These are phyloP conservation scores for Diaporthe citri DNA, from an alignment of 2,329 filamentous ascomycete species.

Conservation along the genomic window DNA sequence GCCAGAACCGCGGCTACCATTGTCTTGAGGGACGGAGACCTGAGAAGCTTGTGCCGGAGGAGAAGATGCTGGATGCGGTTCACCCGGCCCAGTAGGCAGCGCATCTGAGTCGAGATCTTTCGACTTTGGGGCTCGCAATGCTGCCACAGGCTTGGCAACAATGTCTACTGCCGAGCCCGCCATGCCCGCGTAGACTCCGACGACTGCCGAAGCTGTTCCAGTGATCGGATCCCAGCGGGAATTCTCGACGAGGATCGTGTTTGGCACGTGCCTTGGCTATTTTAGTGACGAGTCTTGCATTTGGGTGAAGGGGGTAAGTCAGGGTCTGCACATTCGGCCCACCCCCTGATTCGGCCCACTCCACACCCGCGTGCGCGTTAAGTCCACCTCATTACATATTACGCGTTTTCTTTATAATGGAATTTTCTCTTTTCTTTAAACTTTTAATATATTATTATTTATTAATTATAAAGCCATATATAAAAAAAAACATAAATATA, in stretches of 20 bases:
- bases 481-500: too few relatives aligned
- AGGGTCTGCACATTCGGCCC: too few relatives aligned
- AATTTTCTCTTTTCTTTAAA: too few relatives aligned
- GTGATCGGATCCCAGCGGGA: not conserved
- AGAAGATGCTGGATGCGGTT: too few relatives aligned
- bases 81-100: not conserved
- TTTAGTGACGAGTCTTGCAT: not conserved
- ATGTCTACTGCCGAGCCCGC: constrained; percentile 2
- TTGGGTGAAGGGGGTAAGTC: fast-evolving
- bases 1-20: not conserved
- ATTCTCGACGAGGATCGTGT: not conserved
- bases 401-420: too few relatives aligned
- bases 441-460: too few relatives aligned
- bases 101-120: not conserved
- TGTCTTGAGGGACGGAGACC: fast-evolving
- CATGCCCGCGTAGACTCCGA: not conserved
- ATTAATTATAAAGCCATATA: too few relatives aligned
- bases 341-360: too few relatives aligned
- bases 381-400: too few relatives aligned
- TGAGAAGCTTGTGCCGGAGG: not conserved
- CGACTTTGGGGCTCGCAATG: not conserved
- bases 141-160: constrained; percentile 1
- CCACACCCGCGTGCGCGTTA: too few relatives aligned
- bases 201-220: not conserved
- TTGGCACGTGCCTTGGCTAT: not conserved